Conservation (phyloP, 768 basidiomycete genomes). For the Trichaptum fuscoviolaceum region DNA sequence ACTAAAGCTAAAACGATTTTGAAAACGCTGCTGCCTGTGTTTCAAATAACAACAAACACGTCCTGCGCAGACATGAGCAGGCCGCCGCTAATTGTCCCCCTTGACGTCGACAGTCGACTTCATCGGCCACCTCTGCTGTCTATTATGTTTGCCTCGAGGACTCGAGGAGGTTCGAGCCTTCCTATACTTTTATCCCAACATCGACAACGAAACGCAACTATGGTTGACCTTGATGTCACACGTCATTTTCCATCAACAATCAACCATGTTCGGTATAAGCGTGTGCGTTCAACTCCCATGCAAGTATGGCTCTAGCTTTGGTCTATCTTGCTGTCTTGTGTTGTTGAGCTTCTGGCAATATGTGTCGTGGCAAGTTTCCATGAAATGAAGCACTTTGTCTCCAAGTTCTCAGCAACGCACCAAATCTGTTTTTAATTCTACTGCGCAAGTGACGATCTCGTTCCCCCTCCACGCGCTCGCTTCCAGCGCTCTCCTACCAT, state of each 20-base stretch:
- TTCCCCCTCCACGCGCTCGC: background rate
- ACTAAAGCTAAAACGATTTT: background rate
- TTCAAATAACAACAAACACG: background rate
- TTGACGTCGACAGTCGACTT: background rate
- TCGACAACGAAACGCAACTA: background rate
- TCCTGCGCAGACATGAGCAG: background rate
- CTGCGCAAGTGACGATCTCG: background rate
- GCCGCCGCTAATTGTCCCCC: background rate
- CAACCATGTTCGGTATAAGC: background rate
- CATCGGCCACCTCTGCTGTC: background rate
- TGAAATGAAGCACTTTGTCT: background rate
- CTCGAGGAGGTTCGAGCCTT: background rate
- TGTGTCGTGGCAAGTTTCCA: background rate
- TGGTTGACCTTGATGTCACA: background rate
- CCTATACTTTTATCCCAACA: background rate
- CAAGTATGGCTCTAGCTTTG: background rate
- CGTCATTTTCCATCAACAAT: background rate
- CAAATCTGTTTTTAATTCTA: background rate
- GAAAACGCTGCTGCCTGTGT: background rate
- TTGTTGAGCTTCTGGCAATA: background rate
- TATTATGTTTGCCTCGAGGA: background rate
- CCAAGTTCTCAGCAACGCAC: background rate
- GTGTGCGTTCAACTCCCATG: background rate
- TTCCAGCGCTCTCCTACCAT: constrained; percentile 1
- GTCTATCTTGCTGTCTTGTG: background rate